Conservation (phyloP, 495 filamentous ascomycete species). For the Penicillium subrubescens region DNA sequence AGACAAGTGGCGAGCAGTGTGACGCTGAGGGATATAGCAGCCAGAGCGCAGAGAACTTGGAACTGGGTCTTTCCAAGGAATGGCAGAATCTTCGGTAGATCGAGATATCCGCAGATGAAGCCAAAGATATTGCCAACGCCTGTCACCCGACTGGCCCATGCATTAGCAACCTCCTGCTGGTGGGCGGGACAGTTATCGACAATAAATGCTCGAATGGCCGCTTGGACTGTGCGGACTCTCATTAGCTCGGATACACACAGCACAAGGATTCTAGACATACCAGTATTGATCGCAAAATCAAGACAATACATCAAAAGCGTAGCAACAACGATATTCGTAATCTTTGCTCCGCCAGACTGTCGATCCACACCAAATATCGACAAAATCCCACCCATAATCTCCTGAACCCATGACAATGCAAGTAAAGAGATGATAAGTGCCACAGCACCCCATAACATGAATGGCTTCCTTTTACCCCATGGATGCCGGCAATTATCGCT, state of each 20-base stretch:
- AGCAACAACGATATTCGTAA: constrained; percentile 66
- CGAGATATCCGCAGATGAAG: constrained; percentile 77
- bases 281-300: constrained; percentile 92
- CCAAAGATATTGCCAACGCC: constrained; percentile 87
- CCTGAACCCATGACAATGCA: constrained; percentile 78
- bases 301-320: constrained; percentile 83
- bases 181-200: constrained; percentile 87
- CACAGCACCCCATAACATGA: constrained; percentile 75
- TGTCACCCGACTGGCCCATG: constrained; percentile 79
- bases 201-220: constrained; percentile 84
- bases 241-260: not conserved
- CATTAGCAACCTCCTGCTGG: constrained; percentile 87
- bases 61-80: constrained; percentile 86
- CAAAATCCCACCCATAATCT: constrained; percentile 71
- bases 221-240: constrained; percentile 63
- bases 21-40: constrained; percentile 64
- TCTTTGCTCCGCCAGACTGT: constrained; percentile 60
- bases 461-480: constrained; percentile 87
- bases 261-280: constrained; percentile 42
- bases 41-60: constrained; percentile 83
- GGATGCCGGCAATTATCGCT: constrained; percentile 80
- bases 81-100: constrained; percentile 69
- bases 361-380: constrained; percentile 70
- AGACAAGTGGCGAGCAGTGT: constrained; percentile 69
- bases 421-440: constrained; percentile 76